Evolutionary conservation across 352 stramenopile species (phyloP), one percentile per base, ranked within the genome.

Genomic region (Phytophthora pini): DNA sequence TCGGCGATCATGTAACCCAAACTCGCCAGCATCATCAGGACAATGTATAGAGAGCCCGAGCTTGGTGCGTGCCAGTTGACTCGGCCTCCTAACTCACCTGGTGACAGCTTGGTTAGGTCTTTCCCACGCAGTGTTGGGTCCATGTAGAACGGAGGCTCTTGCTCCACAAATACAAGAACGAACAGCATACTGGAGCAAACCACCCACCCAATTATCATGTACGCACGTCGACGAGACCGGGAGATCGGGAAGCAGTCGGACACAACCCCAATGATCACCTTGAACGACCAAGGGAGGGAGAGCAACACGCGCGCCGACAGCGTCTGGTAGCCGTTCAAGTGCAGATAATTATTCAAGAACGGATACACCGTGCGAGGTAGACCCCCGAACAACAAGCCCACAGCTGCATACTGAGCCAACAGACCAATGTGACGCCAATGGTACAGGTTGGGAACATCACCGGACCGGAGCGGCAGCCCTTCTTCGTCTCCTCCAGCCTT

Each of bases 341-440:
- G 72, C 49, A 92, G 49, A 54, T 92, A 94, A 66, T 86, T 87
- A 61, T 90, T 87, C 17, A 95, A 56, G 32, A 93, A 84, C 13
- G 84, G 84, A 49, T 93, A 94, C 24, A 89, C 65, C 0, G 75
- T 87, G n/a, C 79, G 62, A 8, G 80, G 76, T 7, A 93, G 56
- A 24, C 76, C 67, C 20, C 84, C 82, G 51, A 83, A 89, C 31
- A 93, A 41, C 34, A 94, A 54, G 3, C 84, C 82, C 3, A 94
- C 75, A 15, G 74, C 68, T 32, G 76, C 79, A 62, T 94, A 94
- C 52, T 94, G 84, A 5, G 83, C 70, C 4, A 94, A 62, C 15
- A 94, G 46, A 9, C 79, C 84, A 44, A 90, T 72, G 49, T 90
- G 75, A 24, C 73, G 56, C 45, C 73, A 76, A 56, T 74, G 73